Base-by-base conservation (phyloP, 805 yeast species). In the Wickerhamomyces bisporus region DNA sequence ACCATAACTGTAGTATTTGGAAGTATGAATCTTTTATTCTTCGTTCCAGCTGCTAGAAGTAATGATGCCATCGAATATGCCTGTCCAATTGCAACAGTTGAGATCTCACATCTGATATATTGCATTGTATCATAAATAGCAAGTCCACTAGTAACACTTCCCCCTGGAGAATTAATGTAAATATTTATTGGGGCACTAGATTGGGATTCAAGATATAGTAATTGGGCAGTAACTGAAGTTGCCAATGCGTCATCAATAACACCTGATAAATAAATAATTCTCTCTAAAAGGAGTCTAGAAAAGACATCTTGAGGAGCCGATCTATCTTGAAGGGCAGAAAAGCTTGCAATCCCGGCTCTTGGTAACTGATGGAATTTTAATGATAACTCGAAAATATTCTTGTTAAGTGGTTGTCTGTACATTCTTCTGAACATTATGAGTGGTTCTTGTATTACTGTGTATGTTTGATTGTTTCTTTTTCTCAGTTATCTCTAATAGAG, bases 61-160 rank as follows among this genome's bases (percentile, higher is more conserved):
- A 60, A 39, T 5, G 62, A 54, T 3, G 52, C 65, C 65, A 60
- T 59, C 4, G 64, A 58, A 26, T 58, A 60, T 4, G 62, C 62
- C 28, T 58, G 56, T 3, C 65, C 65, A 8, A 60, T 49, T 31
- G 65, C 61, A 26, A 60, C 60, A 3, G 65, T 60, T 6, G 60
- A 53, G 6, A 60, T 60, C 9, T 61, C 61, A 19, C 57, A 46
- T 26, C 48, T 42, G 29, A 59, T 52, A 33, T 55, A 60, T 39
- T 60, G 64, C 50, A 60, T 60, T 7, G 65, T 60, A 33, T 60
- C 65, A 32, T 61, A 58, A 25, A 60, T 57, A 4, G 63, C 60
- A 27, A 60, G 40, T 2, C 65, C 65, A 4, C 62, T 52, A 6
- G 60, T 57, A 26, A 60, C 58, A 16, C 50, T 47, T 1, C 65